Evolutionary conservation across 768 basidiomycete species (phyloP).

Genomic region (Collybia nuda): DNA sequence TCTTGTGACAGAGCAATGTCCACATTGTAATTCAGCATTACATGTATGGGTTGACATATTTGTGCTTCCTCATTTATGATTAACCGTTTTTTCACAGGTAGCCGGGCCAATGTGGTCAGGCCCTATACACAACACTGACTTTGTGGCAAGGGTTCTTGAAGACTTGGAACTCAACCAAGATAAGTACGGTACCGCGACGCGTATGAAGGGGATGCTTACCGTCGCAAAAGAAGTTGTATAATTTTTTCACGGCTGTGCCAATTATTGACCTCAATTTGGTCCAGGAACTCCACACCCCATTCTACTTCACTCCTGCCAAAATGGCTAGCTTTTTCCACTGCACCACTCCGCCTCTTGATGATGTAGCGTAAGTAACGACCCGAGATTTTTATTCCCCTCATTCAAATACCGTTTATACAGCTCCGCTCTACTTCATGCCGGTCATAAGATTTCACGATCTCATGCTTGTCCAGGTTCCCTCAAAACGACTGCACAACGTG

Average conservation of each 20-base stretch:
- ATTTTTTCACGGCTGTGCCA: background rate
- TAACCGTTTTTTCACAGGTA: conserved; percentile 44
- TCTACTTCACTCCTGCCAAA: conserved; percentile 86
- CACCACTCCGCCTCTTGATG: conserved; percentile 69
- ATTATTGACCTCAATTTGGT: background rate
- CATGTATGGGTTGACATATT: conserved; percentile 55
- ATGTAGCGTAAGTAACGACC: conserved; percentile 61
- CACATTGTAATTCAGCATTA: conserved; percentile 75
- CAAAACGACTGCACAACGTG: conserved; percentile 80
- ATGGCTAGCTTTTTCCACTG: conserved; percentile 84
- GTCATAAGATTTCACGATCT: conserved; percentile 83
- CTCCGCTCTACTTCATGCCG: conserved; percentile 86
- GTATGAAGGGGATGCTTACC: conserved; percentile 96
- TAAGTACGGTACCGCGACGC: conserved; percentile 71
- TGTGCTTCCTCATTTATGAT: background rate
- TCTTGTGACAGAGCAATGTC: conserved; percentile 64
- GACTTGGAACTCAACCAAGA: conserved; percentile 64
- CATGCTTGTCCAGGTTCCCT: conserved; percentile 88
- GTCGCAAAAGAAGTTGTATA: conserved; percentile 80
- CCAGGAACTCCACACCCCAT: conserved; percentile 75
- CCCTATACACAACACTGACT: conserved; percentile 74
- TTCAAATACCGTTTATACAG: conserved; percentile 34
- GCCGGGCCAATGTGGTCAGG: conserved; percentile 98
- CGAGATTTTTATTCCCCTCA: background rate
- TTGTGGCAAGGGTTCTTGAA: conserved; percentile 71